Evolutionary conservation across 306 rosid species (phyloP), one percentile per base, ranked within the genome.

Genomic region (Quercus glauca): DNA sequence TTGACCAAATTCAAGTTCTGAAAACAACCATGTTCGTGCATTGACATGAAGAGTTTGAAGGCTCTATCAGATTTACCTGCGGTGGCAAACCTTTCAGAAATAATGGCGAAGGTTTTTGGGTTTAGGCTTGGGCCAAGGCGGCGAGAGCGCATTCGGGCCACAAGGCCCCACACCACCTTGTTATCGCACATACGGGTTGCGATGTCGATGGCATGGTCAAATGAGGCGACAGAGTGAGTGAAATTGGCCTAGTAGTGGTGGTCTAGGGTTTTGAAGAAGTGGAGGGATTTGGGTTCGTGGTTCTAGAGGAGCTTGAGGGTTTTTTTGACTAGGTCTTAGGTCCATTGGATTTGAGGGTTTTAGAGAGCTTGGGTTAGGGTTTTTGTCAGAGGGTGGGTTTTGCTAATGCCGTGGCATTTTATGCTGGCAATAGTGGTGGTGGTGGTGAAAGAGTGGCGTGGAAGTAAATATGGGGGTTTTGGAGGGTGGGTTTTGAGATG

Each of bases 51-150:
- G 1, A 90, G 85, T 61, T 86, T 89, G 4, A 93, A 91, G 3
- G 99, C 96, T 65, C 87, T 83, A 33, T 95, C 91, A 14, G 97
- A 89, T 74, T 95, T 95, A 1, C 97, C 94, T 21, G 84, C 94
- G 8, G 96, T 71, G 0, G 83, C 97, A 9, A 37, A 91, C 79
- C 98, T 86, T 85, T 95, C 98, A 0, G 90, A 77, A 7, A 95
- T 74, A 71, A 93, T 91, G 1, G 99, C 89, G 15, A 95, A 85
- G 19, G 96, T 88, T 69, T 84, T 87, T 1, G 92, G 91, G 25
- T 84, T 87, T 1, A 91, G 91, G 25, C 69, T 73, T 26, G 94
- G 98, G 61, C 97, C 96, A 18, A 80, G 57, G 15, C 89, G 87
- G 73, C 81, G 85, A 70, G 86, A 12, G 3, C 87, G 82, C 98